Evolutionary conservation across 768 basidiomycete genomes (phyloP).

Genomic region (Mycena rebaudengoi): DNA sequence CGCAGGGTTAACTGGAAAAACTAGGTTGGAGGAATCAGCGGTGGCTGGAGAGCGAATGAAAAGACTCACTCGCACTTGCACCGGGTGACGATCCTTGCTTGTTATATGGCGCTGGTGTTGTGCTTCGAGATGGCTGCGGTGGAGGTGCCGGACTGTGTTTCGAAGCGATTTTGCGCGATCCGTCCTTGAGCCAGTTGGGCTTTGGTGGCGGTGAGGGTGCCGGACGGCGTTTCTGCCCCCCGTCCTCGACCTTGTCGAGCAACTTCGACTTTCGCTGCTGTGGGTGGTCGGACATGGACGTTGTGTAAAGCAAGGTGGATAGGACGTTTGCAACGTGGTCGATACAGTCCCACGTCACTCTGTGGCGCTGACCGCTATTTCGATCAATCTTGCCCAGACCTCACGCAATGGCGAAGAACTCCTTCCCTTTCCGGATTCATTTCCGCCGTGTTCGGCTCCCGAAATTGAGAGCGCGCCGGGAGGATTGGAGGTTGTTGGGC

Average conservation of each 20-base stretch:
- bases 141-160: conserved; percentile 3
- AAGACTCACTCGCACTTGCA: conserved; percentile 1
- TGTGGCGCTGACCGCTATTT: conserved; percentile 12
- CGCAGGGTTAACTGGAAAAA: not conserved
- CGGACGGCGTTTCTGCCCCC: not conserved
- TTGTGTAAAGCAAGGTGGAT: conserved; percentile 13
- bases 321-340: conserved; percentile 5
- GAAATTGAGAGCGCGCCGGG: too few relatives aligned
- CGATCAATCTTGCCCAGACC: conserved; percentile 5
- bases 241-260: not conserved
- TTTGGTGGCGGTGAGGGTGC: too few relatives aligned
- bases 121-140: conserved; percentile 1
- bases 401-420: conserved; percentile 1
- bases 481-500: not conserved
- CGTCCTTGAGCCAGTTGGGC: not conserved
- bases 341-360: not conserved
- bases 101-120: conserved; percentile 4
- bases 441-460: conserved; percentile 10
- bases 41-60: not conserved
- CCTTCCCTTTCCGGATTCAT: not conserved
- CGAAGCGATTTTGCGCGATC: not conserved
- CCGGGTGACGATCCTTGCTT: not conserved
- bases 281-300: conserved; percentile 12
- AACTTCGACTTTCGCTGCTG: not conserved
- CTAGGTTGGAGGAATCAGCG: conserved; percentile 1